Evolutionary conservation across 495 filamentous ascomycete species (phyloP).

Genomic region (Hyaloscypha finlandica): DNA sequence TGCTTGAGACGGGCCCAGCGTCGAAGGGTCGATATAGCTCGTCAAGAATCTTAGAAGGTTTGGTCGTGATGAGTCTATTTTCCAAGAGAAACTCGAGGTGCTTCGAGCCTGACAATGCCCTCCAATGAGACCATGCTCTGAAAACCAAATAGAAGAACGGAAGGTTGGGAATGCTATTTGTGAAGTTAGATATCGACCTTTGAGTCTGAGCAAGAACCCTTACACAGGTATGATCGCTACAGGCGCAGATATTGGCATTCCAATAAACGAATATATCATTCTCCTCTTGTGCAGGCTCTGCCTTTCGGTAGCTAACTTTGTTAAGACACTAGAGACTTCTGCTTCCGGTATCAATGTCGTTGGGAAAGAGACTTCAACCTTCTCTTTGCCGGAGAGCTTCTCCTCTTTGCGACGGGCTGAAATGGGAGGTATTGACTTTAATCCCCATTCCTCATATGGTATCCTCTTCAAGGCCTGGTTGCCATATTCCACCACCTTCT

Average conservation of each 20-base stretch:
- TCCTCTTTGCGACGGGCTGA: slow-evolving; percentile 63
- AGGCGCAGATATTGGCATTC: slow-evolving; percentile 82
- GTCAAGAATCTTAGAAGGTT: slow-evolving; percentile 67
- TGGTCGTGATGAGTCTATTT: slow-evolving; percentile 63
- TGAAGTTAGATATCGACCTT: slow-evolving; percentile 4
- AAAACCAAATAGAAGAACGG: slow-evolving; percentile 96
- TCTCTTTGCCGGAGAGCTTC: slow-evolving; percentile 62
- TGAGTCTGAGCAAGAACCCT: slow-evolving; percentile 34
- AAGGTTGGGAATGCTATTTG: slow-evolving; percentile 80
- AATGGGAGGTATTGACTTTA: slow-evolving; percentile 91
- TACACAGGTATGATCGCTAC: slow-evolving; percentile 84
- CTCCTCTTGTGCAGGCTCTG: slow-evolving; percentile 73
- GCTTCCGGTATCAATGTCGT: slow-evolving; percentile 63
- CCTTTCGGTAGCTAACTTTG: slow-evolving; percentile 71
- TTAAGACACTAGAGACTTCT: slow-evolving; percentile 60
- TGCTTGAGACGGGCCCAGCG: background rate
- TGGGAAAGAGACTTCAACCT: slow-evolving; percentile 79
- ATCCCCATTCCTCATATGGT: slow-evolving; percentile 94
- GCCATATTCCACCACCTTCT: slow-evolving; percentile 78
- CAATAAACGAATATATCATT: slow-evolving; percentile 77
- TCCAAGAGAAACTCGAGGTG: slow-evolving; percentile 80
- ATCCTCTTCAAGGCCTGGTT: slow-evolving; percentile 84
- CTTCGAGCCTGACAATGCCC: slow-evolving; percentile 79
- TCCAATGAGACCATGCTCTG: slow-evolving; percentile 68
- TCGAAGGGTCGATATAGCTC: slow-evolving; percentile 58